Conservation (phyloP, 306 rosid genomes). For the Glycine tomentella region DNA sequence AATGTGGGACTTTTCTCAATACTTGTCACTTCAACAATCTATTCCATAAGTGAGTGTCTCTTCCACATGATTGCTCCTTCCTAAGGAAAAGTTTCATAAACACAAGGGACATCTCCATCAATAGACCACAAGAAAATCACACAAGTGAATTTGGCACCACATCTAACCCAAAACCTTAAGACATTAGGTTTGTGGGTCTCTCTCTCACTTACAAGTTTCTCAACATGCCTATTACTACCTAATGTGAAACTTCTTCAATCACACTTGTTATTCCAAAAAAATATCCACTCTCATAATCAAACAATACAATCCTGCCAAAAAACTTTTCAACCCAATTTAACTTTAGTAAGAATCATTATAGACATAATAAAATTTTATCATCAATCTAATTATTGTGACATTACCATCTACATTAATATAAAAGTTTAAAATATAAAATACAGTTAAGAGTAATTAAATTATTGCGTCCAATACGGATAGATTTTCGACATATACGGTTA, state of each 20-base stretch:
- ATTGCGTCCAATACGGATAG: not conserved
- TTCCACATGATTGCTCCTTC: not conserved
- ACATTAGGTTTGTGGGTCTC: not conserved
- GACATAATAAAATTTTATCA: not conserved
- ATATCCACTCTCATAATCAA: not conserved
- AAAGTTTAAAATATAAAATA: conserved; percentile 2
- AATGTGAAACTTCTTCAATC: not conserved
- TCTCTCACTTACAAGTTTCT: not conserved
- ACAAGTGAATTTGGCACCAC: not conserved
- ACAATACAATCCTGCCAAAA: not conserved
- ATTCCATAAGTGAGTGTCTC: not conserved
- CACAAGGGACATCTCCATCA: not conserved
- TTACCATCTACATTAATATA: not conserved
- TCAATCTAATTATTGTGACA: not conserved
- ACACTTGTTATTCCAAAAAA: not conserved
- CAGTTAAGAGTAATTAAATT: not conserved
- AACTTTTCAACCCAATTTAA: not conserved
- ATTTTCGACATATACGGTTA: not conserved
- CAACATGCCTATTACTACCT: not conserved
- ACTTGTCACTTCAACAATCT: not conserved
- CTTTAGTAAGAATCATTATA: not conserved
- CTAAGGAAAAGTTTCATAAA: not conserved
- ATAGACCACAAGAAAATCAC: not conserved
- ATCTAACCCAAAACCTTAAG: not conserved
- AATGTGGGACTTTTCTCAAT: not conserved